Conservation (phyloP, 352 stramenopile species). For the Elongisporangium anandrum region DNA sequence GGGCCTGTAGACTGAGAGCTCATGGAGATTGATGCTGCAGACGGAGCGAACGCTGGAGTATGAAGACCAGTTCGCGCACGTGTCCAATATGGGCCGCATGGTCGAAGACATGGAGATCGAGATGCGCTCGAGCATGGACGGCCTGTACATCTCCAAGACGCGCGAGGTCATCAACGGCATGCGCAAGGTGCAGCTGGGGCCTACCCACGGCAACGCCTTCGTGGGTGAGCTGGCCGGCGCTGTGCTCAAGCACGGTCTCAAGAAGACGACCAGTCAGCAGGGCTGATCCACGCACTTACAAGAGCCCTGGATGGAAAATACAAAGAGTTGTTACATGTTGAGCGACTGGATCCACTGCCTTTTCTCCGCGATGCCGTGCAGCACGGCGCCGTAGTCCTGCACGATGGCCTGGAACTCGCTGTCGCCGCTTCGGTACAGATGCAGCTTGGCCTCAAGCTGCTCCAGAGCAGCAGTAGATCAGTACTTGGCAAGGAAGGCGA, state of each 20-base stretch:
- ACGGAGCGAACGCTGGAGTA: conserved; percentile 74
- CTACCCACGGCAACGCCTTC: conserved; percentile 52
- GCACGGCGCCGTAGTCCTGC: conserved; percentile 23
- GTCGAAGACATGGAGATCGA: conserved; percentile 96
- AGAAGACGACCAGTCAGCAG: conserved; percentile 24
- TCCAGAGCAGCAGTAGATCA: not conserved
- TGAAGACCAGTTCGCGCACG: conserved; percentile 77
- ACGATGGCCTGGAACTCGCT: conserved; percentile 31
- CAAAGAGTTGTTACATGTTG: conserved; percentile 18
- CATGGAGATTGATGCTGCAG: conserved; percentile 4
- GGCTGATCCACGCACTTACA: no score
- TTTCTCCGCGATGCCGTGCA: conserved; percentile 34
- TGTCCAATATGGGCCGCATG: conserved; percentile 94
- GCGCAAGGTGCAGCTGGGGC: conserved; percentile 75
- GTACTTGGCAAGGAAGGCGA: not conserved
- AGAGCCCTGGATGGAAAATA: not conserved
- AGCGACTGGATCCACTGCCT: conserved; percentile 35
- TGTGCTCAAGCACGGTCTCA: conserved; percentile 70
- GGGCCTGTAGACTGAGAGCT: not conserved
- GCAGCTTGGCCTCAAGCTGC: conserved; percentile 27
- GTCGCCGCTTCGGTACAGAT: conserved; percentile 27
- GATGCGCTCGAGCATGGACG: conserved; percentile 90
- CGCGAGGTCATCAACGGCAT: conserved; percentile 92
- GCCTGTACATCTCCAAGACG: conserved; percentile 95
- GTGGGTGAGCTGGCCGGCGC: conserved; percentile 70